Base-by-base conservation (phyloP, 805 yeast species). In the Komagataella kurtzmanii region DNA sequence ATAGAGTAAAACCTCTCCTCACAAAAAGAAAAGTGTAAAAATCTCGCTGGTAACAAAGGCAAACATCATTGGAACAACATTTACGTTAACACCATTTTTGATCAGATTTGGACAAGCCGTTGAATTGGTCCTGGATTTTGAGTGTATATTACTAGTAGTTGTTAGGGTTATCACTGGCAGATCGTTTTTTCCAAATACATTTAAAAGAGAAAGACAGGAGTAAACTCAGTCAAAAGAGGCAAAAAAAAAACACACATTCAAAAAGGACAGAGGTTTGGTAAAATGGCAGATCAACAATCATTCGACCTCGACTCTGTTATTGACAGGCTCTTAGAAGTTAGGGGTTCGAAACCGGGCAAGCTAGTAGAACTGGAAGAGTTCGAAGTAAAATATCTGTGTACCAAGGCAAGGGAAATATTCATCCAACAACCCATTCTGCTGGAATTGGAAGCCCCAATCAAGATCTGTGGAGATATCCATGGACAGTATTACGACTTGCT, bases 341-440 rank as follows among this genome's bases (percentile, higher is more conserved):
- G 99, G 70, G 99, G 98, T 57, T 88, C 97, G 55, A 83, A 97
- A 68, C 99, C 99, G 17, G 99, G 99, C 45, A 90, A 88, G 68
- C 97, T 88, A 66, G 99, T 91, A 48, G 89, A 89, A 58, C 76
- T 91, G 55, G 88, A 85, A 61, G 99, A 91, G 71, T 87, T 80
- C 67, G 98, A 93, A 73, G 93, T 91, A 68, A 83, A 96, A 64
- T 91, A 80, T 70, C 81, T 91, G 56, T 91, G 99, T 75, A 89
- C 97, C 56, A 91, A 90, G 70, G 98, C 99, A 36, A 83, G 99
- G 71, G 97, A 95, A 67, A 93, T 91, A 63, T 91, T 91, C 70
- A 93, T 91, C 66, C 96, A 88, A 69, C 99, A 91, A 72, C 99
- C 99, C 51, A 93, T 93, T 59, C 74, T 91, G 59, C 75, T 91